Evolutionary conservation across 2,329 filamentous ascomycete genomes (phyloP).

Genomic region (Bretziella fagacearum): DNA sequence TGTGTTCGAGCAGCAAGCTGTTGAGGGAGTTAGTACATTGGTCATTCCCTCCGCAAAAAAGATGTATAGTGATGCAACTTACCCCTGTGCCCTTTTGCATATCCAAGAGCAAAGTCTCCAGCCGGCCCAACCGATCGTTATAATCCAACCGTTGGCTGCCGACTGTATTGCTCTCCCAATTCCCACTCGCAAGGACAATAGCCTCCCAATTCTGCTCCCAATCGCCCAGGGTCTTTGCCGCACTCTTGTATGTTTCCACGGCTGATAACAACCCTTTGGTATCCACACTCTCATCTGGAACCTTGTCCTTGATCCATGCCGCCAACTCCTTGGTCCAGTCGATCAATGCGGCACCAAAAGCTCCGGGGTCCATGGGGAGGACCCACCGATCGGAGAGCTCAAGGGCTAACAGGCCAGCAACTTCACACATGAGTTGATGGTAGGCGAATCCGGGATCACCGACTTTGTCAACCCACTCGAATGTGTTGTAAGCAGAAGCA

Average conservation of each 20-base stretch:
- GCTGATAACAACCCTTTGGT: conserved; percentile 33
- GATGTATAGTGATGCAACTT: conserved; percentile 27
- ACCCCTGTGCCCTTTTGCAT: conserved; percentile 54
- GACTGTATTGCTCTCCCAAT: conserved; percentile 57
- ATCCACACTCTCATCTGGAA: conserved; percentile 20
- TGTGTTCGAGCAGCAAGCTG: conserved; percentile 74
- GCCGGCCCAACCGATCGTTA: conserved; percentile 61
- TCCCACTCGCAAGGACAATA: conserved; percentile 50
- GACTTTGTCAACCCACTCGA: conserved; percentile 64
- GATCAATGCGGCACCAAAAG: conserved; percentile 50
- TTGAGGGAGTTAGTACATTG: conserved; percentile 13
- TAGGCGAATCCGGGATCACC: conserved; percentile 72
- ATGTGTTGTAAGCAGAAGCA: conserved; percentile 79
- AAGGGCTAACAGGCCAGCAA: conserved; percentile 67
- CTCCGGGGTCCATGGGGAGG: conserved; percentile 61
- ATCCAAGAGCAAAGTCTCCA: conserved; percentile 74
- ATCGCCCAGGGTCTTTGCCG: conserved; percentile 33
- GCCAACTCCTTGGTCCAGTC: conserved; percentile 51
- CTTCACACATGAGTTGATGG: conserved; percentile 60
- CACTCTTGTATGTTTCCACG: conserved; percentile 36
- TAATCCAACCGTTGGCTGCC: conserved; percentile 53
- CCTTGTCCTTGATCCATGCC: conserved; percentile 43
- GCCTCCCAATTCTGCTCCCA: conserved; percentile 69
- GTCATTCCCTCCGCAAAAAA: neutral
- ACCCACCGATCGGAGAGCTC: conserved; percentile 70